Base-by-base conservation (phyloP, 2,329 filamentous ascomycete genomes). In the Pseudogymnoascus sp. region DNA sequence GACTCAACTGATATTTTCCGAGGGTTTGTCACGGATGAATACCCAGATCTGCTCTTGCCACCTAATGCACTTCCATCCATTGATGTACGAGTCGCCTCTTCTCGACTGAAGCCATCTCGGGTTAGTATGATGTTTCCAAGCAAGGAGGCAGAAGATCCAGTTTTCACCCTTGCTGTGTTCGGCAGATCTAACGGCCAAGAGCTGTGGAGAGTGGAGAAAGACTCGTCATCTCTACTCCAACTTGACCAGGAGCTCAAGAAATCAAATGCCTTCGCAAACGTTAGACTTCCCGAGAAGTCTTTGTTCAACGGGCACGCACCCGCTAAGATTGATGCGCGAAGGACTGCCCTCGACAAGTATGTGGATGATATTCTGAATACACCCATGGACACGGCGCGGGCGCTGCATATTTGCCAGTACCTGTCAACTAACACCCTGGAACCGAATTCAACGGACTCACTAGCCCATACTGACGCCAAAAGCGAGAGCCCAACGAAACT, bases 141-240 rank as follows among this genome's bases (percentile, higher is more conserved):
- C 59, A 87, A 90, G 65, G 79, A 89, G 17, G 92, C 97, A 63
- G 93, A 96, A 71, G 92, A 97, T 68, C 91, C 92, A 0, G 93
- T 97, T 0, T 97, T 97, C 70, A 96, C 92, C 0, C 79, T 99
- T 61, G 92, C 92, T 15, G 79, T 99, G 36, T 88, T 91, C 69
- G 89, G 89, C 8, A 86, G 92, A 61, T 87, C 86, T 0, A 86
- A 91, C 65, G 79, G 84, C 2, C 84, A 82, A 62, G 93, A 97
- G 73, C 79, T 99, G 9, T 97, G 94, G 93, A 86, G 93, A 31
- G 85, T 96, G 5, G 94, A 99, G 75, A 99, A 99, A 75, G 91
- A 96, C 65, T 89, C 90, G 3, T 78, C 84, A 12, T 91, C 93
- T 29, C 79, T 99, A 29, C 83, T 85, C n/a, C 86, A 88, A 66